Base-by-base conservation (phyloP, 1,284 basidiomycete genomes). In the Ceraceosorus bombacis region DNA sequence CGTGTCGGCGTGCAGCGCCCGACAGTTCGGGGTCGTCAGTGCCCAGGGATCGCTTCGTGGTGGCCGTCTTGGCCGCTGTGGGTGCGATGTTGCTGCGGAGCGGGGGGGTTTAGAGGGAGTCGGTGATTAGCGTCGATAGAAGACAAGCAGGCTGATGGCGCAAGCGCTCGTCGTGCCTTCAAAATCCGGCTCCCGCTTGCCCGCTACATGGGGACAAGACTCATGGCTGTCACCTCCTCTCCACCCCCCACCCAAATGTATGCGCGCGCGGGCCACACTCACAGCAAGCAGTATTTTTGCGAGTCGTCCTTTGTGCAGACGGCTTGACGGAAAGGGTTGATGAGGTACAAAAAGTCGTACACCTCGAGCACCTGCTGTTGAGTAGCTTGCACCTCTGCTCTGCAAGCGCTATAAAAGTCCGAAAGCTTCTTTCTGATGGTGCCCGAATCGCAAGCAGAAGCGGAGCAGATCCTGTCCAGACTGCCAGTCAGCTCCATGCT, bases 271-370 rank as follows among this genome's bases (percentile, higher is more conserved):
- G n/a, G 46, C 49, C 53, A 41, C 41, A 55, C 54, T 55, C 54
- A 57, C 46, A 57, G 56, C 17, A 73, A 55, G 43, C 71, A 73
- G 59, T 65, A 73, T 6, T 67, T 62, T 40, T 61, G 61, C n/a
- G 54, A 59, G 12, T 55, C 37, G 57, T 72, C 72, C 52, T 65
- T 66, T 51, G 59, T 57, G 64, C 72, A 73, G 49, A 73, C 69
- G 10, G 69, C 64, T 58, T 71, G 61, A 57, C 66, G 61, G 53
- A 73, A 64, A 9, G 72, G 72, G 6, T 60, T 72, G 54, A 73
- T 64, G 63, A 73, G 67, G 65, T 73, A 73, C 38, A 73, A 58
- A 55, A 67, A 67, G 55, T 73, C 72, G 59, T 73, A 73, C 59
- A 67, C 61, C 53, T 68, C 58, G 53, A 60, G 59, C 1, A 73